phyloP scores from a whole-genome alignment of 805 yeast species.

The Yarrowia divulgata region DNA sequence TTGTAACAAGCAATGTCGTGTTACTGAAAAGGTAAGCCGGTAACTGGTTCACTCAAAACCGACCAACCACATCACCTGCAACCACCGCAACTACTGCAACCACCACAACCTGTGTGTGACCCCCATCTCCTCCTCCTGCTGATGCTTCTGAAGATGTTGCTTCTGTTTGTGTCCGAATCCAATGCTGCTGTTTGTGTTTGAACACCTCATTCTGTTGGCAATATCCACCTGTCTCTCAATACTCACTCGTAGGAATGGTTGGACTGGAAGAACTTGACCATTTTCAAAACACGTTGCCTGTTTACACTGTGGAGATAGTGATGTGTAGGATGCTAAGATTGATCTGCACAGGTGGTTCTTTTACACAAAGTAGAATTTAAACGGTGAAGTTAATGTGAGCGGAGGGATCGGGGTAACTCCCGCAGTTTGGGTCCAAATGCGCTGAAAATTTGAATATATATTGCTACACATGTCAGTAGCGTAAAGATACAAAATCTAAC shows the following conservation, averaged over 20 bases:
- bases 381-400: background rate
- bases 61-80: no score
- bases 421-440: background rate
- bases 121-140: no score
- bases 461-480: no score
- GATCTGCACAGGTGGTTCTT: conserved; percentile 13
- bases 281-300: conserved; percentile 44
- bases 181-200: no score
- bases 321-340: conserved; percentile 28
- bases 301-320: conserved; percentile 16
- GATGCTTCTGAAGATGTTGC: no score
- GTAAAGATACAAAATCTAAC: background rate
- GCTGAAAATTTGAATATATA: background rate
- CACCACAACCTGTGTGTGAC: background rate
- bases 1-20: no score
- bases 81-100: no score
- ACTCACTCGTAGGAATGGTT: conserved; percentile 62
- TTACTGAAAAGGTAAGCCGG: no score
- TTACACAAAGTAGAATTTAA: background rate
- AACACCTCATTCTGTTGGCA: no score
- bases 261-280: conserved; percentile 70
- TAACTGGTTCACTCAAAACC: no score
- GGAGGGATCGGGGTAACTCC: background rate
- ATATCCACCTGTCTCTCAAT: no score
- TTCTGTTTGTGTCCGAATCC: no score